Evolutionary conservation across 2,329 filamentous ascomycete genomes (phyloP).

Genomic region (Shiraia bambusicola): DNA sequence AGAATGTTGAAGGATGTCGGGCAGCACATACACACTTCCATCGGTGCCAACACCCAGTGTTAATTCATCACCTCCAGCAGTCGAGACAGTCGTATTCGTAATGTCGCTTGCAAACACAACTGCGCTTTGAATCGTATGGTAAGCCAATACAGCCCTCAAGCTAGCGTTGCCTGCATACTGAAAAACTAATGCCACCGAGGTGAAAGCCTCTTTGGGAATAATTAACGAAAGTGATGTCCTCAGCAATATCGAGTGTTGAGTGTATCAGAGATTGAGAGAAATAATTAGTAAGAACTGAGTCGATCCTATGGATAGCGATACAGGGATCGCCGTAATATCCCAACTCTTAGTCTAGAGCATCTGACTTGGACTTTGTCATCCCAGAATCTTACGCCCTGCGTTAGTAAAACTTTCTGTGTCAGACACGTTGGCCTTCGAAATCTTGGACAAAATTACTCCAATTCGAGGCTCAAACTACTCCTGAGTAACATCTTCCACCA

Average conservation of each 20-base stretch:
- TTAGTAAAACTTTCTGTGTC: too few species aligned
- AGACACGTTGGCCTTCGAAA: too few species aligned
- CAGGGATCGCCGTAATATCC: constrained; percentile 1
- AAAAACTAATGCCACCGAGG: neutral
- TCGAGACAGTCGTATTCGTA: constrained; percentile 1
- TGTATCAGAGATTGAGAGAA: neutral
- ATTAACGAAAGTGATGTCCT: constrained; percentile 3
- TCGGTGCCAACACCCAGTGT: neutral
- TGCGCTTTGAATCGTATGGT: constrained; percentile 1
- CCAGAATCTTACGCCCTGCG: too few species aligned
- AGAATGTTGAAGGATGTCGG: too few species aligned
- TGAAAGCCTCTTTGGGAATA: constrained; percentile 2
- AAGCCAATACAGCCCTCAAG: neutral
- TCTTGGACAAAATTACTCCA: too few species aligned
- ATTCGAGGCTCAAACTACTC: neutral
- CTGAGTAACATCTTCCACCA: neutral
- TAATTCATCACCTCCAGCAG: neutral
- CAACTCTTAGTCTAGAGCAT: neutral
- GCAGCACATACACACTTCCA: neutral
- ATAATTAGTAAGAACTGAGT: constrained; percentile 1
- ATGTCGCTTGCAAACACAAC: constrained; percentile 1
- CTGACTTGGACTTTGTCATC: too few species aligned
- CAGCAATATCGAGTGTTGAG: neutral
- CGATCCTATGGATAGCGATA: constrained; percentile 5
- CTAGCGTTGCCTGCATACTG: constrained; percentile 1